These are phyloP conservation scores for Artomyces pyxidatus DNA, from an alignment of 768 basidiomycete genomes.

Conservation along the genomic window DNA sequence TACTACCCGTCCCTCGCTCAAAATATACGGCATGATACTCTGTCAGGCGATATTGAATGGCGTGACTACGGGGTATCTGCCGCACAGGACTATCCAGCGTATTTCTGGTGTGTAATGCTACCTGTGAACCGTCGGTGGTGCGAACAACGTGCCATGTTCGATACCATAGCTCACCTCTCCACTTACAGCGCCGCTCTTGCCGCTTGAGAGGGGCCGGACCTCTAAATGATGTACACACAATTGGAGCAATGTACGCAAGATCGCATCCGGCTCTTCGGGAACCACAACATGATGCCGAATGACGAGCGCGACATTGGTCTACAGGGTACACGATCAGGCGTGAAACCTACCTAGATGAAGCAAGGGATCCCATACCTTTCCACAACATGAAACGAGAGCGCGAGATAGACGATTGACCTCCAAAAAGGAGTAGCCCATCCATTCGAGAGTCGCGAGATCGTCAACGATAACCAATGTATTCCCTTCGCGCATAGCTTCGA, in stretches of 20 bases:
- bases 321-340: neutral
- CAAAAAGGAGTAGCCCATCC: constrained; percentile 51
- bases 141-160: neutral
- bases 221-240: constrained; percentile 65
- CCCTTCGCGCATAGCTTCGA: constrained; percentile 10
- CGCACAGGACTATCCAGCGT: constrained; percentile 27
- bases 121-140: constrained; percentile 27
- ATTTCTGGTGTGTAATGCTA: constrained; percentile 55
- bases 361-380: constrained; percentile 32
- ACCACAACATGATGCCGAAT: constrained; percentile 53
- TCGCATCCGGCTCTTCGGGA: constrained; percentile 50
- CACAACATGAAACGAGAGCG: constrained; percentile 48
- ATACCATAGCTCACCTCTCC: constrained; percentile 48
- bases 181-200: constrained; percentile 68
- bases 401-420: constrained; percentile 53
- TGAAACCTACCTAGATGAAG: neutral
- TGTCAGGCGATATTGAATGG: constrained; percentile 64
- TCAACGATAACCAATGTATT: constrained; percentile 59
- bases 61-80: constrained; percentile 42
- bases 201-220: constrained; percentile 62
- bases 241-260: constrained; percentile 52
- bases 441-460: constrained; percentile 58
- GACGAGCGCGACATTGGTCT: constrained; percentile 49
- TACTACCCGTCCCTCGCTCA: constrained; percentile 60
- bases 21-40: constrained; percentile 64